Percentiles rank a stretch among this genome's conserved stretches.
phyloP scores from a whole-genome alignment of 225 moss, liverwort and hornwort genomes.

The Rhytidiadelphus loreus region DNA sequence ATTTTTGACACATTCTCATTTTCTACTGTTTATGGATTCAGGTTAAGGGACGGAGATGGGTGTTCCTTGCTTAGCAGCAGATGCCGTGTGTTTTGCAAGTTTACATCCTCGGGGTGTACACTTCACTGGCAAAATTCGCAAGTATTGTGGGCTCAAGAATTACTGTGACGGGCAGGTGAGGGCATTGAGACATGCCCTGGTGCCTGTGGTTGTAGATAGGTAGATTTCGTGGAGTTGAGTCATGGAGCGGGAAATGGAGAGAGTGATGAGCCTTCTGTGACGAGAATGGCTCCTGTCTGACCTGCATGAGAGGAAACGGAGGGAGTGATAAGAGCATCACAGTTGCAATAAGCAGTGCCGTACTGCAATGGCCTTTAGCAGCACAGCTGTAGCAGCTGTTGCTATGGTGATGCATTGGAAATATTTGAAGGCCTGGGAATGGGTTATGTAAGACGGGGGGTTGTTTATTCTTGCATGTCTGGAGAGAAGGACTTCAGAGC shows the following conservation, averaged over 20 bases:
- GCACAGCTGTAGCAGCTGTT: background rate
- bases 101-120: background rate
- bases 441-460: background rate
- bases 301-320: background rate
- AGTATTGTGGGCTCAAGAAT: background rate
- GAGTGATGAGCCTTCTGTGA: slow-evolving; percentile 4
- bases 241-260: slow-evolving; percentile 13
- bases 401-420: background rate
- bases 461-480: background rate
- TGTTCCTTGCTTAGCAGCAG: background rate
- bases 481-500: slow-evolving; percentile 2
- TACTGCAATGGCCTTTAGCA: background rate
- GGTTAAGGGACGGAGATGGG: background rate
- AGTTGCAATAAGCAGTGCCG: background rate
- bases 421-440: background rate
- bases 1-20: background rate
- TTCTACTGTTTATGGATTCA: background rate
- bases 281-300: background rate
- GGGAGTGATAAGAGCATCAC: slow-evolving; percentile 3
- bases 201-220: slow-evolving; percentile 1
- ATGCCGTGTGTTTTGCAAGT: background rate
- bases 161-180: background rate
- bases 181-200: background rate
- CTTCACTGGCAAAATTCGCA: background rate
- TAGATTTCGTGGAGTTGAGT: background rate